phyloP scores from a whole-genome alignment of 164 flowering plant species.

The Vitis vinifera region DNA sequence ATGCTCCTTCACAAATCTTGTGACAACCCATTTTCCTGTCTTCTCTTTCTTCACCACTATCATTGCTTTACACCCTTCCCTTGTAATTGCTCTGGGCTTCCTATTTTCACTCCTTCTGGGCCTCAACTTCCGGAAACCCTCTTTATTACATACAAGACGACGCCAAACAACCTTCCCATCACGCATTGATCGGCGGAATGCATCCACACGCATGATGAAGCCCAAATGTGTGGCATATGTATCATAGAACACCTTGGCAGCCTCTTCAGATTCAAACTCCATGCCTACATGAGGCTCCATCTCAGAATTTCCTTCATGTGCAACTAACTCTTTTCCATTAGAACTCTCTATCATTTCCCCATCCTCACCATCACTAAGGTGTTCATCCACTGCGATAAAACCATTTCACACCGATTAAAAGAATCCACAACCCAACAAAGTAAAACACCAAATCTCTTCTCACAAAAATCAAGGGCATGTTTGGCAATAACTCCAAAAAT shows the following conservation, averaged over 20 bases:
- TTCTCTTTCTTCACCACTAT: constrained; percentile 32
- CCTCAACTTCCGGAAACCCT: constrained; percentile 36
- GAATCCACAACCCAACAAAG: neutral
- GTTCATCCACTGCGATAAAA: constrained; percentile 26
- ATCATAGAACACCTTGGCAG: constrained; percentile 31
- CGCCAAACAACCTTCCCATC: constrained; percentile 46
- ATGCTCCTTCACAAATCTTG: constrained; percentile 41
- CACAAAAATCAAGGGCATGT: too few species aligned
- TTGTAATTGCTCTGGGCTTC: constrained; percentile 44
- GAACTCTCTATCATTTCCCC: constrained; percentile 21
- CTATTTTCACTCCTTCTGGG: constrained; percentile 20
- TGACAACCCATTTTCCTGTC: constrained; percentile 37
- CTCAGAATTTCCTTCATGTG: constrained; percentile 11
- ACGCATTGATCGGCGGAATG: constrained; percentile 38
- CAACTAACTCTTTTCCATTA: constrained; percentile 16
- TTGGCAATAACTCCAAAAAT: too few species aligned
- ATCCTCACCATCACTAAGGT: constrained; percentile 6
- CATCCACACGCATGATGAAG: constrained; percentile 37
- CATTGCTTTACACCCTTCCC: constrained; percentile 54
- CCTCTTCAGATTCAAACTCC: constrained; percentile 45
- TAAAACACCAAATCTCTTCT: neutral
- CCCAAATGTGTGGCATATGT: constrained; percentile 41
- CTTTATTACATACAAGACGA: constrained; percentile 46
- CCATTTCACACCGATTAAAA: neutral
- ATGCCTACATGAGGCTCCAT: constrained; percentile 36